phyloP scores from a whole-genome alignment of 345 rosid species.

The Mercurialis annua region DNA sequence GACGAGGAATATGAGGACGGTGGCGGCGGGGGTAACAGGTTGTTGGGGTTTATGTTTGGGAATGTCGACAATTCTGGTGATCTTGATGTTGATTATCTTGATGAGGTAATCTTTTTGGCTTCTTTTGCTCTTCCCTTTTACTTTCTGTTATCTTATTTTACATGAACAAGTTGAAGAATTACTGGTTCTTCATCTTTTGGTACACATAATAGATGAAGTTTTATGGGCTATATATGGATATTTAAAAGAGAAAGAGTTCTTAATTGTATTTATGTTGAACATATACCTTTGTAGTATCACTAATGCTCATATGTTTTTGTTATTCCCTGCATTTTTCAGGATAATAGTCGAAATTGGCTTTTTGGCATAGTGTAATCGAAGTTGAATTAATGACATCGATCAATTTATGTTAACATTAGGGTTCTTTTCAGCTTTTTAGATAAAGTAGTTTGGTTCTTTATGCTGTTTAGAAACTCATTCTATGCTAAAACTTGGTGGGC shows the following conservation, averaged over 20 bases:
- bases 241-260: constrained; percentile 1
- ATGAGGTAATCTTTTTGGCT: constrained; percentile 52
- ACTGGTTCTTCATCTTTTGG: not conserved
- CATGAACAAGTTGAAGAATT: not conserved
- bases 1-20: constrained; percentile 70
- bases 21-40: constrained; percentile 58
- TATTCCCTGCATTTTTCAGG: not conserved
- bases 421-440: not conserved
- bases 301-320: not conserved
- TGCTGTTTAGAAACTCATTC: not conserved
- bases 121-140: not conserved
- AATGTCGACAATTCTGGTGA: constrained; percentile 95
- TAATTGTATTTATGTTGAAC: not conserved
- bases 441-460: not conserved
- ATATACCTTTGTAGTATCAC: no score
- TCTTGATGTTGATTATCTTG: constrained; percentile 96
- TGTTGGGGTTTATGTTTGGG: constrained; percentile 93
- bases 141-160: not conserved
- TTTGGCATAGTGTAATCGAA: not conserved
- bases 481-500: not conserved
- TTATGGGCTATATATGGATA: not conserved
- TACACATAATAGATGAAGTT: not conserved
- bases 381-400: not conserved
- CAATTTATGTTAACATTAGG: not conserved
- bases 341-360: constrained; percentile 1